Conservation (phyloP, 352 stramenopile genomes). For the Globisporangium canariense region DNA sequence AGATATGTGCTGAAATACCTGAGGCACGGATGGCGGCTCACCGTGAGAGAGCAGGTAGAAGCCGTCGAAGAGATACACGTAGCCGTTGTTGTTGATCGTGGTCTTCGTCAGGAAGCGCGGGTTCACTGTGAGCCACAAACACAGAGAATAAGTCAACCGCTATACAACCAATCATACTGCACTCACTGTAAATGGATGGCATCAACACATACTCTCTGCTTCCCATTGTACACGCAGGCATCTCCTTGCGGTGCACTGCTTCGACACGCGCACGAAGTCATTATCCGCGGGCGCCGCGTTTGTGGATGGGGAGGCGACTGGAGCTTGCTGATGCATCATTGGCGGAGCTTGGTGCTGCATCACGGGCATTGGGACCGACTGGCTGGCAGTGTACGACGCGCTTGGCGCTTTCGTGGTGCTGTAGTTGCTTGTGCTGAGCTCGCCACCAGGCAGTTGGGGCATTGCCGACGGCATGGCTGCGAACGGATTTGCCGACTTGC, state of each 20-base stretch:
- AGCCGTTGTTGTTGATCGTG: conserved; percentile 53
- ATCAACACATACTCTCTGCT: conserved; percentile 55
- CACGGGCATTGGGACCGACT: not conserved
- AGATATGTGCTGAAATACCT: conserved; percentile 28
- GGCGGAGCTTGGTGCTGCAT: not conserved
- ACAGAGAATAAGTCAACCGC: not conserved
- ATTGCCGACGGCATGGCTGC: not conserved
- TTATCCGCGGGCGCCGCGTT: conserved; percentile 23
- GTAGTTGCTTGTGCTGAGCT: not conserved
- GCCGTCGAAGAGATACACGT: conserved; percentile 79
- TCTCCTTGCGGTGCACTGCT: conserved; percentile 55
- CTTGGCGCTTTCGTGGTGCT: not conserved
- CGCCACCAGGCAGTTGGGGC: not conserved
- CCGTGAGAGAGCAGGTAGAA: conserved; percentile 82
- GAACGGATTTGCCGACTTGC: conserved; percentile 10
- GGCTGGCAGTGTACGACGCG: not conserved
- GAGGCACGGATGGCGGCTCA: conserved; percentile 47
- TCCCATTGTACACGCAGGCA: conserved; percentile 82
- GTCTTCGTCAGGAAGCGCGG: conserved; percentile 71
- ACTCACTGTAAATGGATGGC: not conserved
- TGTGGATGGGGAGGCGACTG: conserved; percentile 2
- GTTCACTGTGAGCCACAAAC: conserved; percentile 47
- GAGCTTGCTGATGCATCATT: not conserved
- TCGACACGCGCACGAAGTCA: conserved; percentile 57
- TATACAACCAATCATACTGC: not conserved